phyloP scores from a whole-genome alignment of 768 basidiomycete species.

The Rhodotorula diobovata region DNA sequence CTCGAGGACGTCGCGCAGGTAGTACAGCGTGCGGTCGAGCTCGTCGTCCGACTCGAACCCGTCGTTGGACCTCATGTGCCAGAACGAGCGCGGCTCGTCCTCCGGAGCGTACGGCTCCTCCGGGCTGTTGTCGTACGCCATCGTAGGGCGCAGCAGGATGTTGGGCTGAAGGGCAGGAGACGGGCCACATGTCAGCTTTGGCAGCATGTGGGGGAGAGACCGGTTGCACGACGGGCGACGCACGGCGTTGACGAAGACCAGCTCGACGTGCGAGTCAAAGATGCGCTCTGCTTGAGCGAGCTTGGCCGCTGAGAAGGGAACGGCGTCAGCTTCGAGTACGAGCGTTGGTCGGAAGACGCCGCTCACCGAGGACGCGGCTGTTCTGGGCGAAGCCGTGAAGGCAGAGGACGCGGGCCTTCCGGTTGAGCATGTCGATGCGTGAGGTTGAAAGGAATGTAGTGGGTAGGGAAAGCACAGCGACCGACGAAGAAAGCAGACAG shows the following conservation, averaged over 20 bases:
- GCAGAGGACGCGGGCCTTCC: background rate
- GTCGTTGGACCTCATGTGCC: background rate
- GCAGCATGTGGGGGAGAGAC: no score
- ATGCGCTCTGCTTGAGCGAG: background rate
- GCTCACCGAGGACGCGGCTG: background rate
- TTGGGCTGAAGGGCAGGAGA: background rate
- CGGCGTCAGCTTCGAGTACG: background rate
- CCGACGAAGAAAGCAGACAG: background rate
- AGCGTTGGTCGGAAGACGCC: background rate
- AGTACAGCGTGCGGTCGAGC: background rate
- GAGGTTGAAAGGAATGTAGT: background rate
- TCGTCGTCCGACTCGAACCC: background rate
- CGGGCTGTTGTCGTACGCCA: background rate
- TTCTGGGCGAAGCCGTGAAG: background rate
- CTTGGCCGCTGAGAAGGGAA: background rate
- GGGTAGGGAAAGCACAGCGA: background rate
- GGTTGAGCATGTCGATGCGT: background rate
- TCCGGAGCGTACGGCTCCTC: background rate
- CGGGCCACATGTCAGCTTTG: background rate
- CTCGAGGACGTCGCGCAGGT: background rate
- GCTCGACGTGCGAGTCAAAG: slow-evolving; percentile 1
- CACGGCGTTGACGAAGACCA: background rate
- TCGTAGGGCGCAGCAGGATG: background rate
- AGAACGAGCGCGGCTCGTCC: background rate
- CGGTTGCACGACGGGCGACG: background rate